A percentile compares a stretch with the other conserved stretches of the same genome.
These are phyloP conservation scores for Periglandula ipomoeae DNA, from an alignment of 2,329 filamentous ascomycete genomes.

Conservation along the genomic window DNA sequence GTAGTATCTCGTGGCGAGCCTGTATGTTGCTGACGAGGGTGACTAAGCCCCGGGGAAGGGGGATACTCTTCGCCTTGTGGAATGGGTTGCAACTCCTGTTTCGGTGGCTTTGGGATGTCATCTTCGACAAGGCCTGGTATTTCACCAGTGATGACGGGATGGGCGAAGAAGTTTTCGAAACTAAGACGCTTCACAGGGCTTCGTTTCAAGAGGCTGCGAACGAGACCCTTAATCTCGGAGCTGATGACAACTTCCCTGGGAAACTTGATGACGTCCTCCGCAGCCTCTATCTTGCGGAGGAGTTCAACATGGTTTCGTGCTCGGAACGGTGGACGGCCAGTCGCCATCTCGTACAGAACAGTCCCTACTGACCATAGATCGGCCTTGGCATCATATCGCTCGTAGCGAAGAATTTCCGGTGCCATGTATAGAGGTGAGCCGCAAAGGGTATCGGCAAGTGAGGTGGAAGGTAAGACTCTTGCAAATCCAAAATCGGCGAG, in stretches of 20 bases:
- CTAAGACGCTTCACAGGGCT: conserved; percentile 77
- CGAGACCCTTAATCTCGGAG: conserved; percentile 68
- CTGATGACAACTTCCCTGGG: conserved; percentile 63
- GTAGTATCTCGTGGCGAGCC: conserved; percentile 24
- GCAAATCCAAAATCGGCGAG: conserved; percentile 99
- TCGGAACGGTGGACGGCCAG: conserved; percentile 80
- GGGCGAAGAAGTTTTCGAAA: conserved; percentile 77
- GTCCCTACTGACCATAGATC: conserved; percentile 98
- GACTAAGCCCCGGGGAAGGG: conserved; percentile 15
- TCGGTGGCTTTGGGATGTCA: conserved; percentile 45
- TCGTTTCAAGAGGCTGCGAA: conserved; percentile 72
- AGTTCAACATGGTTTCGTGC: conserved; percentile 93
- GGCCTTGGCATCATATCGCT: conserved; percentile 94
- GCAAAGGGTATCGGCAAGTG: conserved; percentile 89
- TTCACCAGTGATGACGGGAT: conserved; percentile 59
- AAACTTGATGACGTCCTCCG: conserved; percentile 79
- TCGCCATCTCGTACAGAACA: conserved; percentile 91
- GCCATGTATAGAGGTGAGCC: conserved; percentile 98
- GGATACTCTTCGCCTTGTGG: conserved; percentile 21
- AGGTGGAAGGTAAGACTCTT: conserved; percentile 79
- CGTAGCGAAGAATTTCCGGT: conserved; percentile 91
- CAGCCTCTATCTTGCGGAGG: conserved; percentile 81
- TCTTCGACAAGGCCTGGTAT: conserved; percentile 79
- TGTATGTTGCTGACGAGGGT: conserved; percentile 28
- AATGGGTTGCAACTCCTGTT: conserved; percentile 26